A percentile compares a stretch with the other conserved stretches of the same genome.
Conservation (phyloP, 305 asterid genomes). For the Fraxinus latifolia region DNA sequence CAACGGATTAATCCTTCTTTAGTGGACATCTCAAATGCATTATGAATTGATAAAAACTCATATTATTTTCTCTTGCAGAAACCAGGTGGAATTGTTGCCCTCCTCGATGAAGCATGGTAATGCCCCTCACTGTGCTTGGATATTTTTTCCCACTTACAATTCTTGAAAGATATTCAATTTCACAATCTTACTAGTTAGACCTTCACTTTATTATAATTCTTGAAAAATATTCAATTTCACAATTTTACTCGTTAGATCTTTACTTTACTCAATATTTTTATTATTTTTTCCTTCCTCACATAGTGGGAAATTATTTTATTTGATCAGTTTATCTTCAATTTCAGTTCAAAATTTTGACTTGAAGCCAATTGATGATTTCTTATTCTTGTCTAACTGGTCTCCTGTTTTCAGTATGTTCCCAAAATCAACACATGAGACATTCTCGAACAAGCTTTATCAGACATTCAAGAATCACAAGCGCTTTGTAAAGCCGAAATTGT, state of each 20-base stretch:
- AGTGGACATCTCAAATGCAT: background rate
- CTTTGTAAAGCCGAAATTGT: slow-evolving; percentile 90
- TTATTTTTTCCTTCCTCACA: background rate
- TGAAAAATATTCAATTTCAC: slow-evolving; percentile 6
- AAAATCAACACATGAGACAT: slow-evolving; percentile 94
- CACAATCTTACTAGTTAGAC: slow-evolving; percentile 2
- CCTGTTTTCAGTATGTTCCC: slow-evolving; percentile 84
- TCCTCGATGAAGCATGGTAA: slow-evolving; percentile 98
- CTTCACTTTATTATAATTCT: slow-evolving; percentile 8
- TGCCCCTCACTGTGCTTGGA: slow-evolving; percentile 20
- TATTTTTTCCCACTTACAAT: slow-evolving; percentile 1
- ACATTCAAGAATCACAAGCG: slow-evolving; percentile 90
- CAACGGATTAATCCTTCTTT: background rate
- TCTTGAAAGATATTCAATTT: slow-evolving; percentile 9
- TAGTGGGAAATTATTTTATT: background rate
- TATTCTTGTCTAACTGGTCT: slow-evolving; percentile 29
- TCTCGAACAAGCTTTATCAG: slow-evolving; percentile 92
- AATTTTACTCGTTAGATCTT: slow-evolving; percentile 15
- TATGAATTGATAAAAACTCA: slow-evolving; percentile 16
- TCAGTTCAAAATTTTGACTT: slow-evolving; percentile 11
- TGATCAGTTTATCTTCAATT: slow-evolving; percentile 7
- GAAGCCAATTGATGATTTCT: slow-evolving; percentile 19
- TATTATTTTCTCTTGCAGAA: slow-evolving; percentile 57
- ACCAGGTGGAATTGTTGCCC: slow-evolving; percentile 94
- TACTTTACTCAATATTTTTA: background rate